Conservation (phyloP, 1,139 yeast species). For the Candida neerlandica region DNA sequence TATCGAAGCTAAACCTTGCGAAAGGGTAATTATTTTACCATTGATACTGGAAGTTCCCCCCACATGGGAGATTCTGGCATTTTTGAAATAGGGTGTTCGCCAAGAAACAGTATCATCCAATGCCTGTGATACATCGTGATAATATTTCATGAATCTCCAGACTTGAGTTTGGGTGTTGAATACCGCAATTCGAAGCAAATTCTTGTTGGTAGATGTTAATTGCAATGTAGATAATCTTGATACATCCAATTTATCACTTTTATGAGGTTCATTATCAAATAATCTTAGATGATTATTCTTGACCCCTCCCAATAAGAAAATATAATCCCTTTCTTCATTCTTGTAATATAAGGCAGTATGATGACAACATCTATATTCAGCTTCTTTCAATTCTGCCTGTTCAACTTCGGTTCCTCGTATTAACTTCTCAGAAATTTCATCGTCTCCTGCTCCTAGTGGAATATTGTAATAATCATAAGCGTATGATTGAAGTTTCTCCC, state of each 20-base stretch:
- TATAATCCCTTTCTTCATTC: constrained; percentile 38
- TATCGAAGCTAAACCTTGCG: constrained; percentile 39
- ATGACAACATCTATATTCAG: constrained; percentile 48
- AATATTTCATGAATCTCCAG: constrained; percentile 43
- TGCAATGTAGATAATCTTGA: constrained; percentile 36
- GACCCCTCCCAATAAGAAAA: constrained; percentile 48
- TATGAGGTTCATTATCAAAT: constrained; percentile 33
- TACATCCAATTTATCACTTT: constrained; percentile 39
- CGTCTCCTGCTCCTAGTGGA: constrained; percentile 30
- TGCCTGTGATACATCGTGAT: constrained; percentile 33
- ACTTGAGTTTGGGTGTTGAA: constrained; percentile 46
- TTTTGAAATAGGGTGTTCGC: constrained; percentile 24
- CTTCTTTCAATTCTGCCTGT: constrained; percentile 37
- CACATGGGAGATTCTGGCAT: constrained; percentile 33
- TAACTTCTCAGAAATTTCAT: constrained; percentile 27
- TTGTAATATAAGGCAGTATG: constrained; percentile 42
- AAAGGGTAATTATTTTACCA: constrained; percentile 40
- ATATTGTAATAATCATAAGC: constrained; percentile 39
- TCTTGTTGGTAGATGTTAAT: constrained; percentile 29
- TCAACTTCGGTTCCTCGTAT: constrained; percentile 27
- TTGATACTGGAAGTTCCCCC: constrained; percentile 39
- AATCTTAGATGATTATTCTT: constrained; percentile 38
- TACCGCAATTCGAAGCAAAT: constrained; percentile 37
- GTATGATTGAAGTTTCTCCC: constrained; percentile 38
- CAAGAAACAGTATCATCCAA: constrained; percentile 26